These are phyloP conservation scores for Vanrija sp. DNA, from an alignment of 1,284 basidiomycete species.

Conservation along the genomic window DNA sequence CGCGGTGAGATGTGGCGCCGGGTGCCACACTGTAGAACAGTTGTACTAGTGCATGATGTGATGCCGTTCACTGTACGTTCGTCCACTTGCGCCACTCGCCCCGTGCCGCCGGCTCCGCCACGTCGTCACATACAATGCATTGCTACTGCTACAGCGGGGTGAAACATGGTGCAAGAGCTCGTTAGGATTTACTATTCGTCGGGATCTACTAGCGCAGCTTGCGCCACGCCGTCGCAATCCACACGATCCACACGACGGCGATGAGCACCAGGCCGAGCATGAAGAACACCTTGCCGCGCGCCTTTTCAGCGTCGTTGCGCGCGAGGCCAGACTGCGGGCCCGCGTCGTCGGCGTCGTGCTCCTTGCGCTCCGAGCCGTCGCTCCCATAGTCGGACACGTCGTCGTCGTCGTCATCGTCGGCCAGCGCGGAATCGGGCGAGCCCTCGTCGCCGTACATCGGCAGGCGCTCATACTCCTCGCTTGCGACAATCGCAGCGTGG, in stretches of 20 bases:
- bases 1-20: no score
- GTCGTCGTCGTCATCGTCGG: slow-evolving; percentile 9
- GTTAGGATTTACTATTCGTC: neutral
- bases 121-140: no score
- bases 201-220: no score
- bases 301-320: slow-evolving; percentile 14
- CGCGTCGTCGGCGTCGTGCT: slow-evolving; percentile 2
- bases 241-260: slow-evolving; percentile 61
- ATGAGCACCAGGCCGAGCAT: slow-evolving; percentile 51
- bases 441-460: slow-evolving; percentile 17
- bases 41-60: neutral
- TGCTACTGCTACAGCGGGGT: neutral
- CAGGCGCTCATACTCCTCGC: slow-evolving; percentile 23
- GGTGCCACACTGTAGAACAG: neutral
- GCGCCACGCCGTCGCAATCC: slow-evolving; percentile 57
- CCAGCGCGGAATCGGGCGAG: neutral
- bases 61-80: neutral
- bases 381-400: slow-evolving; percentile 1
- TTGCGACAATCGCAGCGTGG: neutral
- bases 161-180: neutral
- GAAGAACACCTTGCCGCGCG: slow-evolving; percentile 20
- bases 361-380: neutral
- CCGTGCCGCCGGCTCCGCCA: no score
- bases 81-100: neutral
- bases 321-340: slow-evolving; percentile 18